phyloP scores from a whole-genome alignment of 805 yeast genomes.

The Pichia sporocuriosa region DNA sequence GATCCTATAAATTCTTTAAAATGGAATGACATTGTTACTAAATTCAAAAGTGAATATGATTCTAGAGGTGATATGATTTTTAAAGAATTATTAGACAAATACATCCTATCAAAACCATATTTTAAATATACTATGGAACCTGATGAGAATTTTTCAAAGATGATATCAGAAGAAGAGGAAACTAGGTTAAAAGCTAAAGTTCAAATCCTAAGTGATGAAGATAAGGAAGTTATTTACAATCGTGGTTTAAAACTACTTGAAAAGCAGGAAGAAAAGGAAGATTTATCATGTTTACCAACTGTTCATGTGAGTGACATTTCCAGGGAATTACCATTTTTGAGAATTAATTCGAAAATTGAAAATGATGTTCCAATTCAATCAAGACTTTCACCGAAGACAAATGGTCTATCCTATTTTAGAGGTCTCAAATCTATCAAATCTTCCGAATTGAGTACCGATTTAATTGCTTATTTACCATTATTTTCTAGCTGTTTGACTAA shows the following conservation, averaged over 20 bases:
- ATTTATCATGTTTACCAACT: conserved; percentile 74
- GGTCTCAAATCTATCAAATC: conserved; percentile 55
- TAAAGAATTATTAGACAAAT: conserved; percentile 47
- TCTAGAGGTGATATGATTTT: conserved; percentile 51
- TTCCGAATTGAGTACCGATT: conserved; percentile 46
- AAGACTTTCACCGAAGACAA: conserved; percentile 40
- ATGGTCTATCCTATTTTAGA: conserved; percentile 73
- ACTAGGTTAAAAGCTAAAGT: conserved; percentile 41
- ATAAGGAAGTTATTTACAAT: conserved; percentile 48
- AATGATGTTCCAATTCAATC: conserved; percentile 21
- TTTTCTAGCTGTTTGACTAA: conserved; percentile 76
- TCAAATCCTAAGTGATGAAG: conserved; percentile 42
- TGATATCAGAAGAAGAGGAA: conserved; percentile 50
- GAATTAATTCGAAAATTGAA: conserved; percentile 26
- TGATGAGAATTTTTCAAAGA: conserved; percentile 43
- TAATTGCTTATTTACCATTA: conserved; percentile 66
- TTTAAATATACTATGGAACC: conserved; percentile 80
- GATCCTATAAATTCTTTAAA: conserved; percentile 67
- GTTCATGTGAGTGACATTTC: conserved; percentile 69
- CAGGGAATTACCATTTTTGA: conserved; percentile 38
- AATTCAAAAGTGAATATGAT: conserved; percentile 57
- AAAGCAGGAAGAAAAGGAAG: conserved; percentile 64
- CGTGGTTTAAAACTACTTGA: conserved; percentile 55
- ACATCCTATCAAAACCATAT: conserved; percentile 46
- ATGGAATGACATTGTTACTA: conserved; percentile 51